phyloP scores from a whole-genome alignment of 805 yeast genomes.

The Pichia cephalocereana region DNA sequence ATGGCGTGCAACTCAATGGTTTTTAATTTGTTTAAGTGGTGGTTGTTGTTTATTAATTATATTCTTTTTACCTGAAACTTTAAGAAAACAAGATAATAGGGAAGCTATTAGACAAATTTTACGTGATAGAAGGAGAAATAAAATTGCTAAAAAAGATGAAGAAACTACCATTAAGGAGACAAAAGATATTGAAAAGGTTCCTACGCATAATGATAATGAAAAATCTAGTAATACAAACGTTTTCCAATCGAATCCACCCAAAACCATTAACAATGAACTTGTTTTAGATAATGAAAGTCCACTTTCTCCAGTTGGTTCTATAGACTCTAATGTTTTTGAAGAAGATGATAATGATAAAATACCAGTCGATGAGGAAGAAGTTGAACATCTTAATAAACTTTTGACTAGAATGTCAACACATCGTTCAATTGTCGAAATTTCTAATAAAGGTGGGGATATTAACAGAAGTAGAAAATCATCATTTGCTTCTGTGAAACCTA shows the following conservation, averaged over 20 bases:
- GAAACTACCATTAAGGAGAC: slow-evolving; percentile 1
- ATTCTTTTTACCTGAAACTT: slow-evolving; percentile 70
- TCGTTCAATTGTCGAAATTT: slow-evolving; percentile 10
- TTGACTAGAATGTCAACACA: slow-evolving; percentile 27
- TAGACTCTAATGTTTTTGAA: not conserved
- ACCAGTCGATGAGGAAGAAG: slow-evolving; percentile 12
- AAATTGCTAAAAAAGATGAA: slow-evolving; percentile 12
- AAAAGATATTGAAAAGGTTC: too few species aligned
- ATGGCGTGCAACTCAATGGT: slow-evolving; percentile 89
- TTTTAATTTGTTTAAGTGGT: slow-evolving; percentile 60
- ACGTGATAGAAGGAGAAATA: slow-evolving; percentile 25
- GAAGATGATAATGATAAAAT: slow-evolving; percentile 1
- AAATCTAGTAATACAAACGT: too few species aligned
- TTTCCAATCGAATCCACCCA: too few species aligned
- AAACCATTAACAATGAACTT: too few species aligned
- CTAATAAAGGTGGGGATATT: not conserved
- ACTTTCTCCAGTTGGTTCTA: not conserved
- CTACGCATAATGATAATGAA: too few species aligned
- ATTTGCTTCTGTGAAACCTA: not conserved
- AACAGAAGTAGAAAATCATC: not conserved
- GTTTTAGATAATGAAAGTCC: not conserved
- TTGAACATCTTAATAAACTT: slow-evolving; percentile 23
- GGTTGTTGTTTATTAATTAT: slow-evolving; percentile 38
- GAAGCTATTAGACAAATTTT: slow-evolving; percentile 42
- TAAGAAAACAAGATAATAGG: slow-evolving; percentile 52